Evolutionary conservation across 148 eudicot species (phyloP).

Genomic region (Cornus kousa): DNA sequence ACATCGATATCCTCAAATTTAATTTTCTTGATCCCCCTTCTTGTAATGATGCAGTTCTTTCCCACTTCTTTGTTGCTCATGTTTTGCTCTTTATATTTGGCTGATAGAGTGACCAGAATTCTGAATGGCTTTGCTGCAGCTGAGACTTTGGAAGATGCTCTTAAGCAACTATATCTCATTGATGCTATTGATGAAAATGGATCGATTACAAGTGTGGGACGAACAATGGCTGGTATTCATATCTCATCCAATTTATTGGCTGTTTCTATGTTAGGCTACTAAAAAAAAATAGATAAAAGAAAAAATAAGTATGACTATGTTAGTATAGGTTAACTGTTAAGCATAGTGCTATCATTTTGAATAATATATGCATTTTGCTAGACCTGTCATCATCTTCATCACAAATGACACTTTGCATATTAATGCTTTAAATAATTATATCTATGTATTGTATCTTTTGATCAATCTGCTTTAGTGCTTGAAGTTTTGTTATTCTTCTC

Average conservation of each 20-base stretch:
- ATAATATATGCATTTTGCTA: background rate
- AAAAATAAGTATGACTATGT: too few relatives aligned
- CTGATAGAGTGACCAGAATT: background rate
- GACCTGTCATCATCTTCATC: background rate
- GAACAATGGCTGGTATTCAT: slow-evolving; percentile 74
- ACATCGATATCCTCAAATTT: slow-evolving; percentile 89
- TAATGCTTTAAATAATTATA: background rate
- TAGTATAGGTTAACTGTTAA: background rate
- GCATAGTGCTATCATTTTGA: background rate
- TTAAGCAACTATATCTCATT: slow-evolving; percentile 87
- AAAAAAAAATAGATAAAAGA: background rate
- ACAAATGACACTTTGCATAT: background rate
- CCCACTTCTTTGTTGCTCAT: background rate
- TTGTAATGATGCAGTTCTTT: slow-evolving; percentile 35
- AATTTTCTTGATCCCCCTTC: slow-evolving; percentile 94
- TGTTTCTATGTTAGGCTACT: background rate
- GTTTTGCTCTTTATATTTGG: background rate
- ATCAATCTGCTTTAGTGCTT: too few relatives aligned
- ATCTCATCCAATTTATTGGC: slow-evolving; percentile 10
- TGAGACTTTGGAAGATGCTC: slow-evolving; percentile 89
- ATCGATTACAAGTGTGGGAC: slow-evolving; percentile 65
- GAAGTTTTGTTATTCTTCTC: background rate
- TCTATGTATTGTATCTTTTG: background rate
- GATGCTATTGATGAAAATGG: slow-evolving; percentile 97
- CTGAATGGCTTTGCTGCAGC: slow-evolving; percentile 42